Conservation (phyloP, 805 yeast species). For the Schwanniomyces vanrijiae region DNA sequence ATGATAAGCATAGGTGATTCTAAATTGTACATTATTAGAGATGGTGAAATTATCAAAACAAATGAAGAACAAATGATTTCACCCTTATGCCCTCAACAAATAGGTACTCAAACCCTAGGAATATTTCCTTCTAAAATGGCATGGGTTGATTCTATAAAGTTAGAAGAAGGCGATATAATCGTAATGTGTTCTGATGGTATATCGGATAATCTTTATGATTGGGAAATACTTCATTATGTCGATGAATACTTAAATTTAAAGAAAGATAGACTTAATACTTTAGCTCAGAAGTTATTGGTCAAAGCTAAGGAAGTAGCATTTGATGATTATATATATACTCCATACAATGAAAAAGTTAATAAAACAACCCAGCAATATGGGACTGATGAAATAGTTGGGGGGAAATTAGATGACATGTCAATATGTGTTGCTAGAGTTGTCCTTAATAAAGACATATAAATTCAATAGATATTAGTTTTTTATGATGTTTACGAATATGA, state of each 20-base stretch:
- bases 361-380: conserved; percentile 35
- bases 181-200: conserved; percentile 55
- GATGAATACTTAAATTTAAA: conserved; percentile 28
- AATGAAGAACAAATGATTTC: conserved; percentile 49
- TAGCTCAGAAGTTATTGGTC: conserved; percentile 40
- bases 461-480: not conserved
- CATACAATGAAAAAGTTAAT: conserved; percentile 53
- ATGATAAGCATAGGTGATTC: conserved; percentile 56
- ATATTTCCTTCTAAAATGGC: conserved; percentile 49
- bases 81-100: conserved; percentile 51
- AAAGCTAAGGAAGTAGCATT: conserved; percentile 50
- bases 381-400: conserved; percentile 42
- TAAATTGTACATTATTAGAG: conserved; percentile 46
- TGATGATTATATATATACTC: conserved; percentile 53
- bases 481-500: not conserved
- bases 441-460: conserved; percentile 7
- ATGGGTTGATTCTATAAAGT: conserved; percentile 41
- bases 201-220: conserved; percentile 50
- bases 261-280: conserved; percentile 34
- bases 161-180: conserved; percentile 43
- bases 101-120: conserved; percentile 49
- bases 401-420: conserved; percentile 56
- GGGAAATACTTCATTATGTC: conserved; percentile 43
- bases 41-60: conserved; percentile 40
- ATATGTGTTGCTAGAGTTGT: conserved; percentile 48